Evolutionary conservation across 306 rosid genomes (phyloP).

Genomic region (Begonia loranthoides): DNA sequence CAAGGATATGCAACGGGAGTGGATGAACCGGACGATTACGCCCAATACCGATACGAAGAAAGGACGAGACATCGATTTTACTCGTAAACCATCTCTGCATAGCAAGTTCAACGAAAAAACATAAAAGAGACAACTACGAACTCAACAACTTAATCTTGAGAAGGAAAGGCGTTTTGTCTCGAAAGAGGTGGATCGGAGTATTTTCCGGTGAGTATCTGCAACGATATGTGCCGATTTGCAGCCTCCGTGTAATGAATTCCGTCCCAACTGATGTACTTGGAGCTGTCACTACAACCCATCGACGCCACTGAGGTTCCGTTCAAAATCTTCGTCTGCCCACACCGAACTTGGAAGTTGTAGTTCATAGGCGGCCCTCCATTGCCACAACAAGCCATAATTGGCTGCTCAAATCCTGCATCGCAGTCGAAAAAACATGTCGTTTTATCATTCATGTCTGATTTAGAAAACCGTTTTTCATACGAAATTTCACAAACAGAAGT

Average conservation of each 20-base stretch:
- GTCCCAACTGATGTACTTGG: slow-evolving; percentile 29
- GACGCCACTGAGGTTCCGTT: slow-evolving; percentile 20
- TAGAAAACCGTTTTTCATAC: too few relatives aligned
- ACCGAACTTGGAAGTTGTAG: slow-evolving; percentile 17
- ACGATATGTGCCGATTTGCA: slow-evolving; percentile 22
- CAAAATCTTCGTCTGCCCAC: slow-evolving; percentile 18
- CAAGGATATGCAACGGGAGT: too few relatives aligned
- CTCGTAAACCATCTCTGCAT: too few relatives aligned
- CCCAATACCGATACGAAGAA: too few relatives aligned
- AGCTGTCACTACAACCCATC: slow-evolving; percentile 15
- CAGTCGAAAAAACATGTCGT: too few relatives aligned
- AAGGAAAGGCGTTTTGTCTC: slow-evolving; percentile 75
- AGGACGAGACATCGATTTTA: too few relatives aligned
- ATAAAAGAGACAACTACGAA: too few relatives aligned
- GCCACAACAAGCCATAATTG: slow-evolving; percentile 29
- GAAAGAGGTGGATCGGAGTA: slow-evolving; percentile 28
- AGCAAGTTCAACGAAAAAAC: too few relatives aligned
- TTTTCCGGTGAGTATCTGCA: slow-evolving; percentile 19
- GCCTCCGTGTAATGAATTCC: slow-evolving; percentile 32
- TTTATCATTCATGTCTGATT: too few relatives aligned
- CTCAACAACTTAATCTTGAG: slow-evolving; percentile 49
- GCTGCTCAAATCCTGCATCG: slow-evolving; percentile 22
- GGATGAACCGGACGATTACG: too few relatives aligned
- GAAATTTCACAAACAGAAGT: not conserved
- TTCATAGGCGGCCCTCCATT: slow-evolving; percentile 29